These are phyloP conservation scores for Cymodocea nodosa DNA, from an alignment of 116 monocot genomes.

Conservation along the genomic window DNA sequence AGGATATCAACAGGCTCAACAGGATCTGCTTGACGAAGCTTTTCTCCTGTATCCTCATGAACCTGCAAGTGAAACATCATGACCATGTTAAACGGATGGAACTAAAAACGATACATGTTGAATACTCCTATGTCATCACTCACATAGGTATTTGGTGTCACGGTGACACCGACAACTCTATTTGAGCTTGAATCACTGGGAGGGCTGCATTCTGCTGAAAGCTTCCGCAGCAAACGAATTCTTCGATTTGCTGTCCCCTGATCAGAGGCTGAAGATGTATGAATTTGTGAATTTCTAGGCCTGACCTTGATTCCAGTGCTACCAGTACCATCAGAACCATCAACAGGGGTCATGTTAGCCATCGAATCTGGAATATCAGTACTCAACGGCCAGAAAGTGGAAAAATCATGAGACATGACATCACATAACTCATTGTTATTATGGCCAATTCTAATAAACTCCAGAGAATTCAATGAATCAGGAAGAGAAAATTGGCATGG, in stretches of 20 bases:
- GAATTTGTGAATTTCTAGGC: background rate
- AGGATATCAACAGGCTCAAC: too few species aligned
- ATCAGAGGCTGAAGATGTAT: background rate
- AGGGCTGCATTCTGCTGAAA: background rate
- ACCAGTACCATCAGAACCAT: background rate
- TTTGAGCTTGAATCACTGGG: background rate
- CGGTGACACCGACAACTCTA: background rate
- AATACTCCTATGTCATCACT: background rate
- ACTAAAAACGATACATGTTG: background rate
- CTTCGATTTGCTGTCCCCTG: constrained; percentile 3
- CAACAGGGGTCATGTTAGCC: background rate
- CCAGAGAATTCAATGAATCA: too few species aligned
- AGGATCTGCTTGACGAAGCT: background rate
- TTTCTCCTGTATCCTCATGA: background rate
- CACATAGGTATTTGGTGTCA: background rate
- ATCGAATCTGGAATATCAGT: background rate
- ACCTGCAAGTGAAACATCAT: constrained; percentile 1
- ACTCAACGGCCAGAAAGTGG: background rate
- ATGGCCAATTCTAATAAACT: too few species aligned
- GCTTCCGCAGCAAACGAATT: background rate
- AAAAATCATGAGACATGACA: background rate
- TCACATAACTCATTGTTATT: background rate
- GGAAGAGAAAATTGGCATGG: too few species aligned
- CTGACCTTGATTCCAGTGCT: constrained; percentile 3
- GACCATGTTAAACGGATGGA: background rate